Evolutionary conservation across 257 asterid species (phyloP), one percentile per base, ranked within the genome.

Genomic region (Prunella vulgaris): DNA sequence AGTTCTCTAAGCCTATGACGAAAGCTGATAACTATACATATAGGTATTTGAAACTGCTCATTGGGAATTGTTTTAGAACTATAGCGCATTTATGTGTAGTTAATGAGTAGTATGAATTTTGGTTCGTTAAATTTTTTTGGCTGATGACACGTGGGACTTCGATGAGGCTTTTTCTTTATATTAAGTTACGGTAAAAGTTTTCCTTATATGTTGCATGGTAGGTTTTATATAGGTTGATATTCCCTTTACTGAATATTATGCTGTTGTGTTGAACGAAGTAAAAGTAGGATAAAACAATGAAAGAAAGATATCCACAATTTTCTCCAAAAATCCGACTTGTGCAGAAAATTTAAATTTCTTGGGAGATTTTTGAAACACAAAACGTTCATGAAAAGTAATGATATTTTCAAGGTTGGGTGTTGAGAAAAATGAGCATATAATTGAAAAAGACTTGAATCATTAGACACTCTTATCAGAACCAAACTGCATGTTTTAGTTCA

Each of bases 401-500:
- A 17, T 35, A 2, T 61, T 66, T 49, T 25, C 61, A 61, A 59
- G 67, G 28, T 15, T 22, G 5, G 46, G 30, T 52, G 14, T 9
- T 20, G 27, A 18, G 56, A 5, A 8, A 6, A 49, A 49, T 49
- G 56, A 49, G 24, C 56, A 49, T 49, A 49, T 49, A 49, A 15
- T 48, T 20, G 35, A 46, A 58, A 7, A 64, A 25, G 15, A 52
- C 14, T 21, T 32, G 56, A 62, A 60, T 69, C 13, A 12, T 64
- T 2, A 64, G 37, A 17, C 44, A 40, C 27, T 65, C 17, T 44
- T 42, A 65, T 14, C 59, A 20, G 24, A 54, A 56, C 42, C n/a
- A 32, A 64, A 58, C 44, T 60, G 48, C 40, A 48, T 73, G 72
- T 66, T 38, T 53, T 46, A 28, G 21, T 57, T 27, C 28, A 15